Conservation (phyloP, 2,329 filamentous ascomycete species). For the Calonectria hawksworthii region DNA sequence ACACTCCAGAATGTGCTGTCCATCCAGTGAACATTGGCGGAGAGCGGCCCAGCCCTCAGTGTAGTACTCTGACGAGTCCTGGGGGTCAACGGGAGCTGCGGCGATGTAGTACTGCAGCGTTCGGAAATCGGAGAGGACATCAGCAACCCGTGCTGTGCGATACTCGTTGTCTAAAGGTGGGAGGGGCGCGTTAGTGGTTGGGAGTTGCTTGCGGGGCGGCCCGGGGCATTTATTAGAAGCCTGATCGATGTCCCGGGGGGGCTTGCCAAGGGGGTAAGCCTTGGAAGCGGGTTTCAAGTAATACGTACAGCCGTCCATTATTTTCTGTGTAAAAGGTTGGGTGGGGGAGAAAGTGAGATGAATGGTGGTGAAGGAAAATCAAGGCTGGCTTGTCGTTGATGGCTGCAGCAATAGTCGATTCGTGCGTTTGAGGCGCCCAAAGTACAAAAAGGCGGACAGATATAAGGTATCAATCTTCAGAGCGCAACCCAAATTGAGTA, state of each 20-base stretch:
- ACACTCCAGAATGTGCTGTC: slow-evolving; percentile 75
- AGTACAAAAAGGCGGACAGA: neutral
- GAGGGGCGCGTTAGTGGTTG: slow-evolving; percentile 37
- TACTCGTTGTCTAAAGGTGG: slow-evolving; percentile 68
- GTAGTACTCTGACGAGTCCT: slow-evolving; percentile 70
- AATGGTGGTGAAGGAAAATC: slow-evolving; percentile 5
- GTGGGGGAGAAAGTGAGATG: slow-evolving; percentile 14
- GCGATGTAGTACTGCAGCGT: slow-evolving; percentile 74
- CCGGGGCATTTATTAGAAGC: slow-evolving; percentile 3
- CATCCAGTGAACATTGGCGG: slow-evolving; percentile 73
- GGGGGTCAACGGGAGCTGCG: slow-evolving; percentile 67
- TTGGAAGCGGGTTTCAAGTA: slow-evolving; percentile 22
- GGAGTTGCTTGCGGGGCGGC: slow-evolving; percentile 21
- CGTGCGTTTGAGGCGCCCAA: neutral
- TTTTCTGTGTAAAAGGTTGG: slow-evolving; percentile 13
- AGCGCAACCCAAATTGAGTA: neutral
- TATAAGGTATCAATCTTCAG: slow-evolving; percentile 14
- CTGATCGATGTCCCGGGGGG: slow-evolving; percentile 19
- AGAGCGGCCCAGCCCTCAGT: slow-evolving; percentile 74
- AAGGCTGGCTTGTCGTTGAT: neutral
- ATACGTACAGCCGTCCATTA: slow-evolving; percentile 47
- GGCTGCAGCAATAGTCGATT: slow-evolving; percentile 9
- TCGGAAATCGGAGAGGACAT: slow-evolving; percentile 73
- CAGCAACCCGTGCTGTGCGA: slow-evolving; percentile 71
- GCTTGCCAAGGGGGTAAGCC: slow-evolving; percentile 9